Evolutionary conservation across 768 basidiomycete species (phyloP), one percentile per base, ranked within the genome.

Genomic region (Jaapia argillacea): DNA sequence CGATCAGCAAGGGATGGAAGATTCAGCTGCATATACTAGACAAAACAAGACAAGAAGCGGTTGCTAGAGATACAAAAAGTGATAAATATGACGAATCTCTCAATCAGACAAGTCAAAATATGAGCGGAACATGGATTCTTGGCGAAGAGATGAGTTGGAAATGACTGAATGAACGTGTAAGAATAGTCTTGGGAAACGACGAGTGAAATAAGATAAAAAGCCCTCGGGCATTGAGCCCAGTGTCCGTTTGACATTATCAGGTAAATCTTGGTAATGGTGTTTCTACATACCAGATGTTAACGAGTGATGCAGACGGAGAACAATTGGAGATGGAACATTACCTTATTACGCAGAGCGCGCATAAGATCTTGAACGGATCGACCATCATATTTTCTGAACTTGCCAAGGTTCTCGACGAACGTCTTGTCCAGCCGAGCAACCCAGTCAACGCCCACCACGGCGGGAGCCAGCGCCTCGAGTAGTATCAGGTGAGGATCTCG

Each of bases 221-320:
- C 94, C 94, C 48, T 85, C 82, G 0, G 96, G 96, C 72, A 98
- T 83, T 10, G 85, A 71, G 4, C 94, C 93, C 6, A 98, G 70
- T 62, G 86, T 79, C 33, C 84, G 77, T 56, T 88, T 92, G 42
- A 90, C 88, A 51, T 84, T 79, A 50, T 91, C 89, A 1, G 94
- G 94, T 7, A 99, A 65, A 62, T 99, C 96, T 64, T 97, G 94
- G 57, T 94, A 96, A 57, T 97, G 93, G 50, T 97, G 85, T 85
- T 92, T 94, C 92, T 93, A 53, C 18, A 40, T 33, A 10, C 28
- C 10, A 16, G n/a, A n/a, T n/a, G n/a, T n/a, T n/a, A n/a, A n/a
- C n/a, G n/a, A n/a, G n/a, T n/a, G n/a, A n/a, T n/a, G n/a, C n/a
- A n/a, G n/a, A n/a, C n/a, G 16, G 31, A 10, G 10, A 33, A 16